phyloP scores from a whole-genome alignment of 176 grass and related monocot genomes.

The Triticum turgidum region DNA sequence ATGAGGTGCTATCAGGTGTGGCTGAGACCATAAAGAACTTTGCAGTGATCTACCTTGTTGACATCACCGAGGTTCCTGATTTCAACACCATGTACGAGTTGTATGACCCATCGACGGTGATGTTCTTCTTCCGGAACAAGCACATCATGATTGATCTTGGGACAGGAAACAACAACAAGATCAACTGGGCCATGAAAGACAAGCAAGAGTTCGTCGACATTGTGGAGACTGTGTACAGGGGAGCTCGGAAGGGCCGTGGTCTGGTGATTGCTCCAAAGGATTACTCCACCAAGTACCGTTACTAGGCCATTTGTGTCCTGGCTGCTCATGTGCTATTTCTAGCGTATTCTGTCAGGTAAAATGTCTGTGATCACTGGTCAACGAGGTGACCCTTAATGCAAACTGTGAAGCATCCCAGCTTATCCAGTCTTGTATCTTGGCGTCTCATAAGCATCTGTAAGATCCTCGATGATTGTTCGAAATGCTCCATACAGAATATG shows the following conservation, averaged over 20 bases:
- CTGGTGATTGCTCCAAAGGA: conserved; percentile 89
- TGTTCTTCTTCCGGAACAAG: conserved; percentile 99
- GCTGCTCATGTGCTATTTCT: neutral
- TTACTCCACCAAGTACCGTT: conserved; percentile 91
- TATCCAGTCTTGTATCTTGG: neutral
- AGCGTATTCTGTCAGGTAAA: neutral
- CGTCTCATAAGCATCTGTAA: too few species aligned
- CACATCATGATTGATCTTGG: conserved; percentile 99
- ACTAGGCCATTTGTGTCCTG: conserved; percentile 25
- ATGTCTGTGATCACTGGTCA: neutral
- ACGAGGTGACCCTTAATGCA: neutral
- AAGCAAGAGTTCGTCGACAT: conserved; percentile 95
- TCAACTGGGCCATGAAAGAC: conserved; percentile 95
- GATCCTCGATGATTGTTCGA: neutral
- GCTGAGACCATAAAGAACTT: conserved; percentile 7
- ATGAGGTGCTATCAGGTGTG: conserved; percentile 5
- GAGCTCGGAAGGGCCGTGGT: conserved; percentile 76
- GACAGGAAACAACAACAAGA: conserved; percentile 97
- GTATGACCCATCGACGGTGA: conserved; percentile 85
- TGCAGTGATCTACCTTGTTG: conserved; percentile 3
- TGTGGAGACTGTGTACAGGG: conserved; percentile 85
- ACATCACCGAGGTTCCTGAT: conserved; percentile 64
- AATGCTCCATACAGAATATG: neutral
- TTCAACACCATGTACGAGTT: conserved; percentile 98
- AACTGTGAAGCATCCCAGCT: neutral